phyloP scores from a whole-genome alignment of 495 filamentous ascomycete genomes.

The Monascus purpureus region DNA sequence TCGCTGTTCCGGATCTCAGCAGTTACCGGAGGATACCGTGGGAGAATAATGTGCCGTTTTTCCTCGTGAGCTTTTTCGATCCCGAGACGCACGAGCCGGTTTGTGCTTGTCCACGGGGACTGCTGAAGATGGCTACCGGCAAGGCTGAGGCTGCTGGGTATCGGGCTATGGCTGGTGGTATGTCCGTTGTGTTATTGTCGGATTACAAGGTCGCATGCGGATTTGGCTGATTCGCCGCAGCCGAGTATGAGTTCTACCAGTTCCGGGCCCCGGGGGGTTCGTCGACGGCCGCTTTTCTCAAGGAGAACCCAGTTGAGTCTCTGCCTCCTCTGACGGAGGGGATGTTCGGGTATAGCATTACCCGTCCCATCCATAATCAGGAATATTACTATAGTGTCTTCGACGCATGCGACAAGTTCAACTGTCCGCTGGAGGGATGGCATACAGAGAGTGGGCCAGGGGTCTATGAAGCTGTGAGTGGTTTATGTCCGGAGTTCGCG shows the following conservation, averaged over 20 bases:
- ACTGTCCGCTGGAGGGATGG: conserved; percentile 85
- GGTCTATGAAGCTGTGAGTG: conserved; percentile 79
- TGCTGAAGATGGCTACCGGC: conserved; percentile 54
- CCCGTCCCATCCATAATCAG: conserved; percentile 82
- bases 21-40: conserved; percentile 87
- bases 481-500: background rate
- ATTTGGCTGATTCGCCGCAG: conserved; percentile 27
- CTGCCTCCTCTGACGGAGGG: conserved; percentile 79
- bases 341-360: conserved; percentile 96
- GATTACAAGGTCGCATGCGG: background rate
- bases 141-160: conserved; percentile 52
- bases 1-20: conserved; percentile 68
- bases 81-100: conserved; percentile 38
- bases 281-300: conserved; percentile 61
- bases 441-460: conserved; percentile 94
- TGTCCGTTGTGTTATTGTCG: background rate
- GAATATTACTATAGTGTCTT: conserved; percentile 91
- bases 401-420: conserved; percentile 67
- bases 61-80: conserved; percentile 75
- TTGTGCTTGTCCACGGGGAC: conserved; percentile 67
- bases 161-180: conserved; percentile 89
- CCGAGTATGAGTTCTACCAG: conserved; percentile 96
- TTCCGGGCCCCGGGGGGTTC: conserved; percentile 57
- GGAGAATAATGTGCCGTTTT: conserved; percentile 89
- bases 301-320: conserved; percentile 52